A percentile compares a stretch with the other conserved stretches of the same genome.
Evolutionary conservation across 352 stramenopile species (phyloP).

Genomic region (Phytopythium sindhum): DNA sequence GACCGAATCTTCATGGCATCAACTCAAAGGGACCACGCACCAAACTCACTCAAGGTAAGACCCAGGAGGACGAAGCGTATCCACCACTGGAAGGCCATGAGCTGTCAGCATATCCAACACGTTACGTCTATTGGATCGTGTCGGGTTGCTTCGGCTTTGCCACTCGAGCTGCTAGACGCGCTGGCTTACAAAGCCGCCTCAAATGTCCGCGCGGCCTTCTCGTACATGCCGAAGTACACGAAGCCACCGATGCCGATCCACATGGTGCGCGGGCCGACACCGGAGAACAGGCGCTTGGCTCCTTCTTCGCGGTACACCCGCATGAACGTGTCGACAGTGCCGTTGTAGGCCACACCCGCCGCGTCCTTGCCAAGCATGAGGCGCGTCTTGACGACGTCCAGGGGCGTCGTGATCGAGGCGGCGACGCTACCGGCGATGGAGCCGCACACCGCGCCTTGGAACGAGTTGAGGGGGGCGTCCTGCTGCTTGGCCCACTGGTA

Average conservation of each 20-base stretch:
- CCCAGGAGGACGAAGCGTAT: not conserved
- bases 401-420: conserved; percentile 97
- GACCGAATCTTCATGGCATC: not conserved
- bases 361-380: conserved; percentile 97
- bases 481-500: conserved; percentile 78
- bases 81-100: not conserved
- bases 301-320: conserved; percentile 92
- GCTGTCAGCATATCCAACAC: not conserved
- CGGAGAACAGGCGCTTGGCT: conserved; percentile 89
- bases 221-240: conserved; percentile 99
- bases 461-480: conserved; percentile 73
- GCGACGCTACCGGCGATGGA: conserved; percentile 94
- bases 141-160: not conserved
- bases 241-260: conserved; percentile 99
- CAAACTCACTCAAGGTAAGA: not conserved
- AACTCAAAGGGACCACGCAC: not conserved
- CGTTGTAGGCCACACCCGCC: conserved; percentile 90
- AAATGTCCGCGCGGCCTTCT: conserved; percentile 86
- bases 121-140: not conserved
- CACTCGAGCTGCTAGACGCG: not conserved
- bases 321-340: conserved; percentile 87
- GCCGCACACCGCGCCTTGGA: conserved; percentile 94
- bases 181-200: conserved; percentile 40
- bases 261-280: conserved; percentile 95
- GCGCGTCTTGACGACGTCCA: conserved; percentile 99